These are phyloP conservation scores for Paralagenidium karlingii DNA, from an alignment of 352 stramenopile species.

Conservation along the genomic window DNA sequence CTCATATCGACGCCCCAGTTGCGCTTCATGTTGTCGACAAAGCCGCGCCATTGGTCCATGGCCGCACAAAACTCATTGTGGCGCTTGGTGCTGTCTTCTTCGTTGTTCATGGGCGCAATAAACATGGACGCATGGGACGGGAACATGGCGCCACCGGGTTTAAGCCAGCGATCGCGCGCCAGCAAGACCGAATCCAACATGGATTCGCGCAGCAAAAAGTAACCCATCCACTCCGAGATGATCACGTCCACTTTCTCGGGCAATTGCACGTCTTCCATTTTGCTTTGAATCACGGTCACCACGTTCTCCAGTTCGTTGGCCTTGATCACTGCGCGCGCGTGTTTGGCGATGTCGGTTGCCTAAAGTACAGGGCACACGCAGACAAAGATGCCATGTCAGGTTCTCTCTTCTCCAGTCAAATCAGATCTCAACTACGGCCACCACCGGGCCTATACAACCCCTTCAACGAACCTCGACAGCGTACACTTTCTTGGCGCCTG, in stretches of 20 bases:
- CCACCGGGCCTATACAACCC: too few species aligned
- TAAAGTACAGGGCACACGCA: slow-evolving; percentile 13
- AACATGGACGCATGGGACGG: slow-evolving; percentile 97
- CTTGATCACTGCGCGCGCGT: slow-evolving; percentile 93
- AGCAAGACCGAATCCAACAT: slow-evolving; percentile 99
- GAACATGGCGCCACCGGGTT: slow-evolving; percentile 96
- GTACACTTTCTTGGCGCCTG: slow-evolving; percentile 97
- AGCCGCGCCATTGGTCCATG: slow-evolving; percentile 76
- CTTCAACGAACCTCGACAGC: slow-evolving; percentile 78
- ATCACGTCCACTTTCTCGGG: slow-evolving; percentile 99
- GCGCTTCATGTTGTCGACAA: slow-evolving; percentile 86
- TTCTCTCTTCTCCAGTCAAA: slow-evolving; percentile 1
- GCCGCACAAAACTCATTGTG: slow-evolving; percentile 73
- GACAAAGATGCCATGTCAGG: background rate
- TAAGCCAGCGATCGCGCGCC: slow-evolving; percentile 94
- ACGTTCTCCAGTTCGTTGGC: slow-evolving; percentile 94
- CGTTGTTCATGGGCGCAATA: slow-evolving; percentile 93
- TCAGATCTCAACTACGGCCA: too few species aligned
- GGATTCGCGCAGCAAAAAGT: slow-evolving; percentile 98
- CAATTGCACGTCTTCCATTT: slow-evolving; percentile 96
- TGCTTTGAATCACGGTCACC: slow-evolving; percentile 97
- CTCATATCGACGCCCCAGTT: slow-evolving; percentile 97
- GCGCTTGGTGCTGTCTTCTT: slow-evolving; percentile 81
- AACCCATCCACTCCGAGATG: slow-evolving; percentile 99
- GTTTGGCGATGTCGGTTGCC: slow-evolving; percentile 96